Evolutionary conservation across 352 stramenopile genomes (phyloP).

Genomic region (Phytophthora nicotianae): DNA sequence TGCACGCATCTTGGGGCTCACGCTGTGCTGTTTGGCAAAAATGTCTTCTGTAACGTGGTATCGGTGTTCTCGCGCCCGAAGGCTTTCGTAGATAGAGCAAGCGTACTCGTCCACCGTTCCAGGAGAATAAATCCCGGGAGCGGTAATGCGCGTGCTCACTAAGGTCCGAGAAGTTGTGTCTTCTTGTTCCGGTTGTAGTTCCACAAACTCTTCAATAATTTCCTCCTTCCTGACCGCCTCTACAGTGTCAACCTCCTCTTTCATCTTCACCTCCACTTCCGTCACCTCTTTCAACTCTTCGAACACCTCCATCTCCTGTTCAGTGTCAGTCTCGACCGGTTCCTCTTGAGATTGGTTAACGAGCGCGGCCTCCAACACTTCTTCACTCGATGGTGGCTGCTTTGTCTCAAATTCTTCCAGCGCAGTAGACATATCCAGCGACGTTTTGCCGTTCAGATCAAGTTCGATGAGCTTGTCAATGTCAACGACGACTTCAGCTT

Average conservation of each 20-base stretch:
- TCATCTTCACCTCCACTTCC: constrained; percentile 16
- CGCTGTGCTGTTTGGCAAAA: constrained; percentile 52
- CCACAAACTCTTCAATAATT: constrained; percentile 19
- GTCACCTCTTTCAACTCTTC: constrained; percentile 19
- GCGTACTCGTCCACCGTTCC: constrained; percentile 57
- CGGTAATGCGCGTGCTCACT: neutral
- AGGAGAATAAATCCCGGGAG: constrained; percentile 36
- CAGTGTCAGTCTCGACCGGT: constrained; percentile 3
- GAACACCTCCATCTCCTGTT: constrained; percentile 17
- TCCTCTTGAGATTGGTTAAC: constrained; percentile 16
- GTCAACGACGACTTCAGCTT: constrained; percentile 16
- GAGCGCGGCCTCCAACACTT: constrained; percentile 8
- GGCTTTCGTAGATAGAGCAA: constrained; percentile 57
- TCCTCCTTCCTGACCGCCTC: constrained; percentile 12
- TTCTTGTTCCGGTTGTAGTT: constrained; percentile 11
- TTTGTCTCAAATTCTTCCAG: constrained; percentile 23
- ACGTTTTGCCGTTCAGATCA: constrained; percentile 13
- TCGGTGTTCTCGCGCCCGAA: constrained; percentile 45
- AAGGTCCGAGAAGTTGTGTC: constrained; percentile 14
- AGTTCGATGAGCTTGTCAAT: constrained; percentile 8
- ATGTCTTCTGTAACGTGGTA: constrained; percentile 60
- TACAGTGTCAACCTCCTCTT: neutral
- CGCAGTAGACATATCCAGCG: neutral
- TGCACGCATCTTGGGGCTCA: constrained; percentile 66
- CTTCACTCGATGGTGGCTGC: constrained; percentile 7